These are phyloP conservation scores for Botrytis paeoniae DNA, from an alignment of 2,329 filamentous ascomycete species.

Conservation along the genomic window DNA sequence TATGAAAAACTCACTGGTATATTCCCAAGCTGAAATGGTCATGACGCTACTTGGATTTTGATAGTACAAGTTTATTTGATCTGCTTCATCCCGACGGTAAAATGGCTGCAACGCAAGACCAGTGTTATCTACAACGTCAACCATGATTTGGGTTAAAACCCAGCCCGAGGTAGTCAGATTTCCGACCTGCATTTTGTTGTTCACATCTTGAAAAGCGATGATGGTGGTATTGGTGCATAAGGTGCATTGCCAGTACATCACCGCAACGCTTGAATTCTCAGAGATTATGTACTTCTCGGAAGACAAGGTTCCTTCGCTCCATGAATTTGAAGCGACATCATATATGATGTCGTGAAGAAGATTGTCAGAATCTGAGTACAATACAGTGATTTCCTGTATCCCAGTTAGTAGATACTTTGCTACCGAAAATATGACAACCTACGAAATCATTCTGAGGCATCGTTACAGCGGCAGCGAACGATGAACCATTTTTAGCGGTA, in stretches of 20 bases:
- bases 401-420: neutral
- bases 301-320: slow-evolving; percentile 21
- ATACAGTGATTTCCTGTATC: slow-evolving; percentile 23
- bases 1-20: neutral
- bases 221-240: slow-evolving; percentile 23
- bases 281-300: slow-evolving; percentile 14
- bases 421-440: neutral
- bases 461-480: slow-evolving; percentile 25
- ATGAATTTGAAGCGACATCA: slow-evolving; percentile 15
- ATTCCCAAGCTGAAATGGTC: slow-evolving; percentile 14
- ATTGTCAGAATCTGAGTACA: slow-evolving; percentile 22
- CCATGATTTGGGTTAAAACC: slow-evolving; percentile 21
- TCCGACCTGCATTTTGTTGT: slow-evolving; percentile 21
- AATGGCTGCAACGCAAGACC: slow-evolving; percentile 25
- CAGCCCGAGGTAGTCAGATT: slow-evolving; percentile 23
- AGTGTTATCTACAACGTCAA: slow-evolving; percentile 19
- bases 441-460: slow-evolving; percentile 16
- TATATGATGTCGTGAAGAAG: slow-evolving; percentile 25
- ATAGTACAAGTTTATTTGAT: slow-evolving; percentile 26
- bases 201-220: slow-evolving; percentile 22
- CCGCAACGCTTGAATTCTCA: slow-evolving; percentile 19
- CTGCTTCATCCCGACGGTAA: neutral
- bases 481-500: slow-evolving; percentile 17
- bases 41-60: slow-evolving; percentile 18
- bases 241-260: slow-evolving; percentile 24